Evolutionary conservation across 352 stramenopile species (phyloP).

Genomic region (Phytophthora ramorum): DNA sequence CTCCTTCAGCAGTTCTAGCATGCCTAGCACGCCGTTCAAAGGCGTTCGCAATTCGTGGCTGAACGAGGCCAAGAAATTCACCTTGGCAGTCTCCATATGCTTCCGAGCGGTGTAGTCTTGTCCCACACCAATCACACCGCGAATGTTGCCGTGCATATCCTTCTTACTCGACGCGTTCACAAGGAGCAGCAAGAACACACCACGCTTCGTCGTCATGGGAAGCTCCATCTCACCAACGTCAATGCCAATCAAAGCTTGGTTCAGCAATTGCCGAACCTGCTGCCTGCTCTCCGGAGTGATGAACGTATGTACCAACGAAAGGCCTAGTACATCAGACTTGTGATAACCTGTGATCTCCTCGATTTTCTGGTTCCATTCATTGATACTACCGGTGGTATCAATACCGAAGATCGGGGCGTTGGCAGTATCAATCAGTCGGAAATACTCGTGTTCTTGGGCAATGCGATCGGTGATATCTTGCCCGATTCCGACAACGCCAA

Average conservation of each 20-base stretch:
- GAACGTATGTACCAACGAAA: slow-evolving; percentile 83
- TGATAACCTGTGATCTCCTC: slow-evolving; percentile 85
- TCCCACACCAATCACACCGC: slow-evolving; percentile 92
- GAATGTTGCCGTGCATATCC: slow-evolving; percentile 92
- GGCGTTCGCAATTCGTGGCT: slow-evolving; percentile 86
- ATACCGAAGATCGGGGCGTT: slow-evolving; percentile 89
- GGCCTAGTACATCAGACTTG: slow-evolving; percentile 70
- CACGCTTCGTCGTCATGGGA: slow-evolving; percentile 82
- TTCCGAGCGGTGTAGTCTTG: slow-evolving; percentile 93
- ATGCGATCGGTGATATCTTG: slow-evolving; percentile 73
- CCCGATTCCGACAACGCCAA: slow-evolving; percentile 79
- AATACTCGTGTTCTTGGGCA: slow-evolving; percentile 89
- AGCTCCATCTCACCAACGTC: slow-evolving; percentile 92
- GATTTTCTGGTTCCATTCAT: slow-evolving; percentile 91
- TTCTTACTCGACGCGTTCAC: slow-evolving; percentile 90
- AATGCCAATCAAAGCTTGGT: slow-evolving; percentile 84
- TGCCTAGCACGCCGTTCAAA: slow-evolving; percentile 84
- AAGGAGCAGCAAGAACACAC: slow-evolving; percentile 68
- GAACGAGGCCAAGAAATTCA: slow-evolving; percentile 89
- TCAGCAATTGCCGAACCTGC: slow-evolving; percentile 74
- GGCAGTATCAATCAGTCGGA: slow-evolving; percentile 67
- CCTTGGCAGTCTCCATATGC: slow-evolving; percentile 87
- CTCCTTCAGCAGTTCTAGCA: slow-evolving; percentile 85
- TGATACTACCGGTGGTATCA: slow-evolving; percentile 84
- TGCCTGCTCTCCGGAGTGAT: slow-evolving; percentile 77